Percentiles rank a stretch among this genome's conserved stretches.
Evolutionary conservation across 352 stramenopile species (phyloP).

Genomic region (Phytophthora cactorum): DNA sequence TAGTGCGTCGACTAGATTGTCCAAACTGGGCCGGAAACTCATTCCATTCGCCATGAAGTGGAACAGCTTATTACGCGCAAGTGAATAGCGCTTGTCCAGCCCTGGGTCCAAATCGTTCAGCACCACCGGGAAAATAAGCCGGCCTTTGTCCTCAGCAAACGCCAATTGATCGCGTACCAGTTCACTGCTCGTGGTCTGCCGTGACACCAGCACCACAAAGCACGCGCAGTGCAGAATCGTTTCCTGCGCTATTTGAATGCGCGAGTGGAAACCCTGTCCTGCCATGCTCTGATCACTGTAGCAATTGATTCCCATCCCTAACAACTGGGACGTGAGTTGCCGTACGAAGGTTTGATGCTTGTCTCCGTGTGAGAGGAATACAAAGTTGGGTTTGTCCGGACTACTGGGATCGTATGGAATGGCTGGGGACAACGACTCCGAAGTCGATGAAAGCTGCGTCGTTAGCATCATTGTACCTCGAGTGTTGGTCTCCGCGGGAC

Average conservation of each 20-base stretch:
- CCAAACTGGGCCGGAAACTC: slow-evolving; percentile 56
- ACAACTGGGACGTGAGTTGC: neutral
- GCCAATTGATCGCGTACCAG: slow-evolving; percentile 77
- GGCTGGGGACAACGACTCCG: too few relatives aligned
- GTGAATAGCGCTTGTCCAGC: slow-evolving; percentile 73
- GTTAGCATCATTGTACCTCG: slow-evolving; percentile 17
- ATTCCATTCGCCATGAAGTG: slow-evolving; percentile 67
- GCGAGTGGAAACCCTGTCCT: slow-evolving; percentile 6
- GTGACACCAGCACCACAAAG: slow-evolving; percentile 73
- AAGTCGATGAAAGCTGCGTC: neutral
- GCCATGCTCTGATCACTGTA: neutral
- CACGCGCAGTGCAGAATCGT: slow-evolving; percentile 69
- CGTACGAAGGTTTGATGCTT: slow-evolving; percentile 15
- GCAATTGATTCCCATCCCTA: neutral
- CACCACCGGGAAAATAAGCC: slow-evolving; percentile 72
- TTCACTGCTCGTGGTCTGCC: slow-evolving; percentile 60
- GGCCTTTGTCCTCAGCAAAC: slow-evolving; percentile 78
- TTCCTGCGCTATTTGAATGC: slow-evolving; percentile 45
- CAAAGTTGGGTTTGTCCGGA: slow-evolving; percentile 10
- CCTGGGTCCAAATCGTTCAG: slow-evolving; percentile 67
- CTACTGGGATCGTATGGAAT: neutral
- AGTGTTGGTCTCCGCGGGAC: neutral
- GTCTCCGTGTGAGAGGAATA: slow-evolving; percentile 30
- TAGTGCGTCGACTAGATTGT: neutral
- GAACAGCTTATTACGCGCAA: slow-evolving; percentile 73